phyloP scores from a whole-genome alignment of 495 filamentous ascomycete species.

The Annulohypoxylon stygium region DNA sequence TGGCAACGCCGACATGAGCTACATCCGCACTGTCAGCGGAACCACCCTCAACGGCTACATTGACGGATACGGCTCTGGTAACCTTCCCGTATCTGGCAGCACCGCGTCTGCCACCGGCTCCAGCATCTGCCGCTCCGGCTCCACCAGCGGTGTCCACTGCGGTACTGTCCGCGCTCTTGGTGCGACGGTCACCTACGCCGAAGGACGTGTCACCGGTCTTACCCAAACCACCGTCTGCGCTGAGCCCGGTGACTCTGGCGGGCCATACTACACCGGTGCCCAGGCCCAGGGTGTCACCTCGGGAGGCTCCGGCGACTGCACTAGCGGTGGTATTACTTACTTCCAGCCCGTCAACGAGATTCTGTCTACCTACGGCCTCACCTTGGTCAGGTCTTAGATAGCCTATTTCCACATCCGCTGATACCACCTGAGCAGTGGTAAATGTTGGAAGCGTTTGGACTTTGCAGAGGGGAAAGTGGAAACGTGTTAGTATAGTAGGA shows the following conservation, averaged over 20 bases:
- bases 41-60: constrained; percentile 44
- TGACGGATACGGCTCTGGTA: constrained; percentile 43
- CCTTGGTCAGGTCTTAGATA: constrained; percentile 37
- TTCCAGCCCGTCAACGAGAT: constrained; percentile 52
- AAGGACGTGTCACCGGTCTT: constrained; percentile 48
- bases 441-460: constrained; percentile 40
- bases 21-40: constrained; percentile 44
- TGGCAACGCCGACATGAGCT: constrained; percentile 49
- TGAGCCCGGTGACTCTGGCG: constrained; percentile 47
- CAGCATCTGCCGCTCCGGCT: constrained; percentile 48
- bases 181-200: constrained; percentile 45
- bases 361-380: constrained; percentile 49
- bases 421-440: constrained; percentile 24
- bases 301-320: constrained; percentile 48
- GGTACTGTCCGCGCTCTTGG: constrained; percentile 41
- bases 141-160: constrained; percentile 48
- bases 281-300: constrained; percentile 50
- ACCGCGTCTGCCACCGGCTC: constrained; percentile 41
- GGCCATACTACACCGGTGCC: constrained; percentile 45
- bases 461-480: constrained; percentile 23
- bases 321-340: constrained; percentile 44
- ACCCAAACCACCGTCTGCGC: constrained; percentile 48
- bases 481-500: constrained; percentile 12
- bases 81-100: constrained; percentile 45
- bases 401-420: constrained; percentile 18